phyloP scores from a whole-genome alignment of 2,329 filamentous ascomycete genomes.

The Didymella lethalis region DNA sequence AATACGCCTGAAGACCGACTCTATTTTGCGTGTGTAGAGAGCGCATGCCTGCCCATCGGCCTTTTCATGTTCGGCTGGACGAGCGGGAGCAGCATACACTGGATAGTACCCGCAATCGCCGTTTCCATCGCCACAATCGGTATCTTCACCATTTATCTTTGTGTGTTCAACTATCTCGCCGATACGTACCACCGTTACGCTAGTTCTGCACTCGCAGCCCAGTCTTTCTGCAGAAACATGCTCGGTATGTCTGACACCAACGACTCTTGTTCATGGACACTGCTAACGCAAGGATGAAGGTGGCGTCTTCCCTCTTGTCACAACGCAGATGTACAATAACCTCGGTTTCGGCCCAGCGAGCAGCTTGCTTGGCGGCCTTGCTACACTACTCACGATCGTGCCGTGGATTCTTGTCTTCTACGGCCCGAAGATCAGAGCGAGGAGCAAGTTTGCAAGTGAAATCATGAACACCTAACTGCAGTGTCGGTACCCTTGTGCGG shows the following conservation, averaged over 20 bases:
- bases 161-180: conserved; percentile 91
- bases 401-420: conserved; percentile 86
- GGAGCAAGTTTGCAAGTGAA: conserved; percentile 75
- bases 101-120: conserved; percentile 75
- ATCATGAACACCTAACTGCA: conserved; percentile 34
- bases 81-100: conserved; percentile 67
- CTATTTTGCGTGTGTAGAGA: conserved; percentile 83
- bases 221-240: conserved; percentile 85
- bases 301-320: conserved; percentile 81
- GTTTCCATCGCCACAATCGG: conserved; percentile 80
- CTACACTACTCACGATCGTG: conserved; percentile 73
- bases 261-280: no score
- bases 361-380: conserved; percentile 77
- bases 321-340: conserved; percentile 73
- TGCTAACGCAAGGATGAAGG: conserved; percentile 43
- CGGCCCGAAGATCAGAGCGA: conserved; percentile 75
- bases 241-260: conserved; percentile 56
- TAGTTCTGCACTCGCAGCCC: conserved; percentile 83
- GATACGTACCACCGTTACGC: conserved; percentile 88
- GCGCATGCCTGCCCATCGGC: conserved; percentile 77
- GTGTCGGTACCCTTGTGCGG: neutral
- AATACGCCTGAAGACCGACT: conserved; percentile 75
- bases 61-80: conserved; percentile 84
- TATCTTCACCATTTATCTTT: conserved; percentile 79
- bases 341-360: conserved; percentile 76